Percentiles rank a stretch among this genome's conserved stretches.
These are phyloP conservation scores for Gentiana macrophylla DNA, from an alignment of 257 asterid species.

Conservation along the genomic window DNA sequence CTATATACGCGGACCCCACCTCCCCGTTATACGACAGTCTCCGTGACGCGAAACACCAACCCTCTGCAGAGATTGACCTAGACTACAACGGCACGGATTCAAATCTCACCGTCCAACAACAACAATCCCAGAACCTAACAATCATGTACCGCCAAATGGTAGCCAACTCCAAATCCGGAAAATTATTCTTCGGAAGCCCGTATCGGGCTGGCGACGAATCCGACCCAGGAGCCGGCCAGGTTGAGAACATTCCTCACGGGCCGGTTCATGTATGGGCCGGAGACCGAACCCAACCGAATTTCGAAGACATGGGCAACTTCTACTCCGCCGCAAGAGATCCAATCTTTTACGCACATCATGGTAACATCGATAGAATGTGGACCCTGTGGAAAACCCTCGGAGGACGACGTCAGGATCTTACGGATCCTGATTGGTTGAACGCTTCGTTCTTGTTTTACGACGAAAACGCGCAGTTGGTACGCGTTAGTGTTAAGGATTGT, in stretches of 20 bases:
- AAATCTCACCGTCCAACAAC: conserved; percentile 15
- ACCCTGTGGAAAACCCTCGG: conserved; percentile 57
- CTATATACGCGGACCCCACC: conserved; percentile 28
- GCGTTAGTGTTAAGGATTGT: conserved; percentile 55
- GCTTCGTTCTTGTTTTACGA: conserved; percentile 61
- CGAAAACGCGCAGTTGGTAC: conserved; percentile 66
- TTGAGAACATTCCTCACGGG: conserved; percentile 66
- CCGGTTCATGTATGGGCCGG: conserved; percentile 75
- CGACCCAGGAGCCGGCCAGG: conserved; percentile 48
- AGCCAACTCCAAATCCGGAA: conserved; percentile 37
- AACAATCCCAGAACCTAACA: conserved; percentile 28
- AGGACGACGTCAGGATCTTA: conserved; percentile 54
- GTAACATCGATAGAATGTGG: conserved; percentile 74
- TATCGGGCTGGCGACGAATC: conserved; percentile 60
- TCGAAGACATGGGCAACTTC: conserved; percentile 73
- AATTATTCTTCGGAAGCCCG: conserved; percentile 54
- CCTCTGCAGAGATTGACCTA: conserved; percentile 46
- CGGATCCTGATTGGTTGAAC: conserved; percentile 46
- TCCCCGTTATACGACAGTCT: conserved; percentile 49
- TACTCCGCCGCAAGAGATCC: conserved; percentile 84
- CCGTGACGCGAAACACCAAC: conserved; percentile 56
- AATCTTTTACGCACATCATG: conserved; percentile 64
- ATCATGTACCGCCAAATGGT: conserved; percentile 80
- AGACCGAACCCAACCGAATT: conserved; percentile 47
- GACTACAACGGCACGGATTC: conserved; percentile 35